Evolutionary conservation across 179 eudicot genomes (phyloP).

Genomic region (Silene noctiflora): DNA sequence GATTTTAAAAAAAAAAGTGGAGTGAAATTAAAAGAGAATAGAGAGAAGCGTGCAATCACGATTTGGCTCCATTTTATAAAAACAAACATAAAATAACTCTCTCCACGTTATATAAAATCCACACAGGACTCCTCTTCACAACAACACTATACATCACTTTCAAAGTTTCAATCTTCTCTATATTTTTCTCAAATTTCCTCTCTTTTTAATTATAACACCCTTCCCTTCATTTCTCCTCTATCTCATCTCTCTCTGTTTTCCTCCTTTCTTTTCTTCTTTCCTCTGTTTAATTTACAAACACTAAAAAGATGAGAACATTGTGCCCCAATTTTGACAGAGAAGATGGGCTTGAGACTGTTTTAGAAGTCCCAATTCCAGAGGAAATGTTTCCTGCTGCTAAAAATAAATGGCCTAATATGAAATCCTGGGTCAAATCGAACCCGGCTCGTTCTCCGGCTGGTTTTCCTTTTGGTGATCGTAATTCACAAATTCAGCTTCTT

Average conservation of each 20-base stretch:
- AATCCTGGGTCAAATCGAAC: constrained; percentile 61
- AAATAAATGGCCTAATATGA: constrained; percentile 67
- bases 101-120: constrained; percentile 22
- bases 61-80: constrained; percentile 9
- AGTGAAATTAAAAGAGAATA: neutral
- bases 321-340: constrained; percentile 80
- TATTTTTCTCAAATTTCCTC: neutral
- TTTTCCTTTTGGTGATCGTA: constrained; percentile 37
- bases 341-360: constrained; percentile 82
- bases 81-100: neutral
- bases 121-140: neutral
- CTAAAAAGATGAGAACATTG: constrained; percentile 58
- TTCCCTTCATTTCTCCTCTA: neutral
- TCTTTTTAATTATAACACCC: no score
- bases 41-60: constrained; percentile 1
- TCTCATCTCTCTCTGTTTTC: neutral
- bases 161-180: constrained; percentile 26
- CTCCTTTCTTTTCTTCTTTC: neutral
- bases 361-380: constrained; percentile 89
- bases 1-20: neutral
- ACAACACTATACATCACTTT: constrained; percentile 20
- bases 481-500: constrained; percentile 67
- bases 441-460: constrained; percentile 25
- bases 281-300: neutral
- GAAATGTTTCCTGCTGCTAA: constrained; percentile 56